phyloP scores from a whole-genome alignment of 1,139 yeast species.

The Hyphopichia fennica region DNA sequence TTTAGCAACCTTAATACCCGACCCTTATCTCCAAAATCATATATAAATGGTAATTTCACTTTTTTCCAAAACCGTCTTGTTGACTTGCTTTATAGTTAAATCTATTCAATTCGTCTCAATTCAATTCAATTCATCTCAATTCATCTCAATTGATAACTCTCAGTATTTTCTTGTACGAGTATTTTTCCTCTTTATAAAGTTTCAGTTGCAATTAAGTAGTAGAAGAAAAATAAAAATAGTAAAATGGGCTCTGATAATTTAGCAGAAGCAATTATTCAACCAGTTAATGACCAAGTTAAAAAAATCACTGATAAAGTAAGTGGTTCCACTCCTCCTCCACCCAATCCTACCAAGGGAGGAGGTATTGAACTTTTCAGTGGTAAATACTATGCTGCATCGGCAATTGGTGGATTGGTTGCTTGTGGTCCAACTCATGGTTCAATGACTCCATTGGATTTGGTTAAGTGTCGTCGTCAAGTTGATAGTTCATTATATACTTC shows the following conservation, averaged over 20 bases:
- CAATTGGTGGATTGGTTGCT: constrained; percentile 85
- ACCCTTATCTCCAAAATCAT: neutral
- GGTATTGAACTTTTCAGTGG: constrained; percentile 58
- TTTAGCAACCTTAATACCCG: neutral
- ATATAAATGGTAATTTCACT: too few species aligned
- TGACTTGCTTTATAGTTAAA: too few species aligned
- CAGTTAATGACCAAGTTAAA: constrained; percentile 28
- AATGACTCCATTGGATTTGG: constrained; percentile 89
- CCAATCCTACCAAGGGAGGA: constrained; percentile 11
- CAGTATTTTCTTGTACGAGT: too few species aligned
- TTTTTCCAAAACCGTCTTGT: too few species aligned
- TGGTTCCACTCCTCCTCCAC: constrained; percentile 7
- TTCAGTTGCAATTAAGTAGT: too few species aligned
- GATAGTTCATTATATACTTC: constrained; percentile 68
- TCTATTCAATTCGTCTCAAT: too few species aligned
- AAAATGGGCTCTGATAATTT: constrained; percentile 8
- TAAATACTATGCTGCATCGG: constrained; percentile 81
- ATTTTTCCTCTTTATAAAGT: too few species aligned
- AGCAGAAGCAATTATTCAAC: constrained; percentile 33
- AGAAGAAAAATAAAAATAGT: too few species aligned
- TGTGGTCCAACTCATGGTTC: constrained; percentile 96
- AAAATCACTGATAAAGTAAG: constrained; percentile 14
- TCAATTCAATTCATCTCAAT: too few species aligned
- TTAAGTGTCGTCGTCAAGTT: constrained; percentile 91
- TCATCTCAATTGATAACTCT: too few species aligned